These are phyloP conservation scores for Paspalum notatum DNA, from an alignment of 176 grass and related monocot genomes.

Conservation along the genomic window DNA sequence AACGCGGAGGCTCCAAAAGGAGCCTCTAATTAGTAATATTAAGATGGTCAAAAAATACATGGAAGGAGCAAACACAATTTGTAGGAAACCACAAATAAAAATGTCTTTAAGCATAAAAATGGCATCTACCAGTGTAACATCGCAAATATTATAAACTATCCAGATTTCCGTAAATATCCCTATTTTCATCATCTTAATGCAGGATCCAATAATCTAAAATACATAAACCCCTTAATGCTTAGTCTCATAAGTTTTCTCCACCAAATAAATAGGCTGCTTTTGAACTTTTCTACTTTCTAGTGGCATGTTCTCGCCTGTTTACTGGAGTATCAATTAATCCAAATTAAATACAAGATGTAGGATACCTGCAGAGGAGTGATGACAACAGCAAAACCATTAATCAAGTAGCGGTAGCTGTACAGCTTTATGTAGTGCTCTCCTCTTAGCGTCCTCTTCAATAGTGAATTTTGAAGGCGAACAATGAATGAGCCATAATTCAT, in stretches of 20 bases:
- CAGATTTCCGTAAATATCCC: background rate
- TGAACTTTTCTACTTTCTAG: background rate
- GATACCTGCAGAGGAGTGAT: slow-evolving; percentile 89
- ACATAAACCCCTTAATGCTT: background rate
- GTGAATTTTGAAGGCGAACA: slow-evolving; percentile 75
- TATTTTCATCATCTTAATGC: slow-evolving; percentile 16
- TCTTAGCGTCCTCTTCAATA: slow-evolving; percentile 80
- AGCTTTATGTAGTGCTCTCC: slow-evolving; percentile 85
- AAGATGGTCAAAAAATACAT: background rate
- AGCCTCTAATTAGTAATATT: no score
- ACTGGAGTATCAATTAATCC: background rate
- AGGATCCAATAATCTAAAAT: slow-evolving; percentile 25
- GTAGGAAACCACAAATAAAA: background rate
- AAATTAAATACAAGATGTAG: slow-evolving; percentile 12
- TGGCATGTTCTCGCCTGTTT: background rate
- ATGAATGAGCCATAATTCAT: slow-evolving; percentile 79
- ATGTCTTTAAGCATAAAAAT: background rate
- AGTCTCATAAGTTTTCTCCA: background rate
- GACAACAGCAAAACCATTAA: slow-evolving; percentile 95
- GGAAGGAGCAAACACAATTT: slow-evolving; percentile 5
- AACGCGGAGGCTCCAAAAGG: no score
- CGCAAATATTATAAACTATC: slow-evolving; percentile 1
- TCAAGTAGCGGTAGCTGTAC: slow-evolving; percentile 94
- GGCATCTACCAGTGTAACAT: background rate
- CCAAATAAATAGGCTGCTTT: background rate